Conservation (phyloP, 345 rosid species). For the Theobroma cacao region DNA sequence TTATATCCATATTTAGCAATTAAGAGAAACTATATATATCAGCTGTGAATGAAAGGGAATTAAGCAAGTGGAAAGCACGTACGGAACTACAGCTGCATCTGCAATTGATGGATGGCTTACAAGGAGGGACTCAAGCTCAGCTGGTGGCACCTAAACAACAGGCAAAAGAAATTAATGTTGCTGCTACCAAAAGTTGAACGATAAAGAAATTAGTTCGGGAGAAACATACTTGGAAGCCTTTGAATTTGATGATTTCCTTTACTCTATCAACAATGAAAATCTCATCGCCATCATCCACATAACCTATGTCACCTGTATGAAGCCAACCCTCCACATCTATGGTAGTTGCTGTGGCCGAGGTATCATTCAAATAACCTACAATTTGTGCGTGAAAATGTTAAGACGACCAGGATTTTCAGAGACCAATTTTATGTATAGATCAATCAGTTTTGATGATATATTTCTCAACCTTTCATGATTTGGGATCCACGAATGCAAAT, state of each 20-base stretch:
- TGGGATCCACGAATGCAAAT: conserved; percentile 91
- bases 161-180: background rate
- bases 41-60: background rate
- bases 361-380: conserved; percentile 69
- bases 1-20: background rate
- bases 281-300: conserved; percentile 78
- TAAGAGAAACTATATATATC: background rate
- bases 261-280: conserved; percentile 80
- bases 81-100: conserved; percentile 96
- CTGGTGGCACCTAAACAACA: conserved; percentile 73
- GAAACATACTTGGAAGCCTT: conserved; percentile 76
- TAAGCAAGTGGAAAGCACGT: conserved; percentile 21
- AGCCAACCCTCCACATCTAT: conserved; percentile 88
- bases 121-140: conserved; percentile 86
- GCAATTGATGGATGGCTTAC: conserved; percentile 62
- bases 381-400: background rate
- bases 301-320: conserved; percentile 91
- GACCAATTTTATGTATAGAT: background rate
- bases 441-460: background rate
- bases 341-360: conserved; percentile 61
- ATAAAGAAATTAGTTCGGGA: too few species aligned
- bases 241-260: conserved; percentile 89
- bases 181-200: background rate
- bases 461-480: conserved; percentile 73
- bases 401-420: background rate